A percentile compares a stretch with the other conserved stretches of the same genome.
Evolutionary conservation across 768 basidiomycete genomes (phyloP).

Genomic region (Terana coerulea): DNA sequence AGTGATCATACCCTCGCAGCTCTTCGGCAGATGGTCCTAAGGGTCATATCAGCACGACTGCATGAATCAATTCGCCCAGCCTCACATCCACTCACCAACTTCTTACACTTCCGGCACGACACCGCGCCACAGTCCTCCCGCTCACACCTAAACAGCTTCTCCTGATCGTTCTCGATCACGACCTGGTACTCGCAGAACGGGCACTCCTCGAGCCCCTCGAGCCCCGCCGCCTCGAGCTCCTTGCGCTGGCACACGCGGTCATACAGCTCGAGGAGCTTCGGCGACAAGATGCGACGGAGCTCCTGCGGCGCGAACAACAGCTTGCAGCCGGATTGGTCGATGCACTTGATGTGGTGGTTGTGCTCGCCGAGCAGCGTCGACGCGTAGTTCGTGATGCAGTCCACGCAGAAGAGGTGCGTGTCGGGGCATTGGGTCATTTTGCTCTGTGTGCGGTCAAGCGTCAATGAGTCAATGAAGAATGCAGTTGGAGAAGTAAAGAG

Average conservation of each 20-base stretch:
- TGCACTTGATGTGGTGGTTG: slow-evolving; percentile 65
- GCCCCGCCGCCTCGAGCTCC: slow-evolving; percentile 71
- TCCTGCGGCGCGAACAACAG: slow-evolving; percentile 66
- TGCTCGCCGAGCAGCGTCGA: slow-evolving; percentile 63
- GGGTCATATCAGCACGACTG: no score
- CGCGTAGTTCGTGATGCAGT: slow-evolving; percentile 68
- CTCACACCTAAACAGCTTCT: slow-evolving; percentile 43
- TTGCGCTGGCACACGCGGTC: slow-evolving; percentile 73
- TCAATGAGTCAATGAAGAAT: slow-evolving; percentile 4
- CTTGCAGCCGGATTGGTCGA: slow-evolving; percentile 75
- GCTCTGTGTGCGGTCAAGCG: slow-evolving; percentile 41
- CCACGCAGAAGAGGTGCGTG: slow-evolving; percentile 79
- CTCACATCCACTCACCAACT: slow-evolving; percentile 49
- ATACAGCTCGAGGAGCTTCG: slow-evolving; percentile 66
- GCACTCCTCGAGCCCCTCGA: slow-evolving; percentile 84
- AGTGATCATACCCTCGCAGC: slow-evolving; percentile 68
- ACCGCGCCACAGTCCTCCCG: slow-evolving; percentile 69
- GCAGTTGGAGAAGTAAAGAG: background rate
- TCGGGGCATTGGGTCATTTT: slow-evolving; percentile 90
- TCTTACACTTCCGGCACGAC: slow-evolving; percentile 79
- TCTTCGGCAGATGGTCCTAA: slow-evolving; percentile 82
- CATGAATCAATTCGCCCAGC: no score
- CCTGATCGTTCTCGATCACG: slow-evolving; percentile 44
- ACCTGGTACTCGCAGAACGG: slow-evolving; percentile 88
- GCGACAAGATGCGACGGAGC: slow-evolving; percentile 60